Percentiles rank a stretch among this genome's conserved stretches.
These are phyloP conservation scores for Nicotiana otophora DNA, from an alignment of 257 asterid species.

Conservation along the genomic window DNA sequence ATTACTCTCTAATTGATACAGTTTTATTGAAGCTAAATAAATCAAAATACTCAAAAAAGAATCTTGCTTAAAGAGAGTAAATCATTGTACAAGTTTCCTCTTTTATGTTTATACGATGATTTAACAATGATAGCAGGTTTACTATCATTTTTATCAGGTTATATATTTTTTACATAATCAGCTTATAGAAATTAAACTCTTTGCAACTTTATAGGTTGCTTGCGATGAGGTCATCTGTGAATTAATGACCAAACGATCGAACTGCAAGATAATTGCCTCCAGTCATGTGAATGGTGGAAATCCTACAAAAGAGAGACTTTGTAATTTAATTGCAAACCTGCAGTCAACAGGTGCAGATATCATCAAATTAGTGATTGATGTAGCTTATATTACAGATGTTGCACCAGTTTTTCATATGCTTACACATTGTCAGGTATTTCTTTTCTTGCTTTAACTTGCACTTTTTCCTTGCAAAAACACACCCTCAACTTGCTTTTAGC, in stretches of 20 bases:
- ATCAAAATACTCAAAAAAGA: not conserved
- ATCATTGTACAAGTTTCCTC: not conserved
- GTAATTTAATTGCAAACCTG: constrained; percentile 34
- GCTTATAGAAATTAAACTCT: no score
- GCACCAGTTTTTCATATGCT: constrained; percentile 60
- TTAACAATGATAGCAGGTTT: no score
- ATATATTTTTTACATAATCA: no score
- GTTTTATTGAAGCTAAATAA: not conserved
- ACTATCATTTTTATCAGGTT: no score
- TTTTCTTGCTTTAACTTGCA: not conserved
- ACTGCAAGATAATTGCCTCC: constrained; percentile 42
- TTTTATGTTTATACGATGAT: not conserved
- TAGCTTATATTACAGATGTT: constrained; percentile 48
- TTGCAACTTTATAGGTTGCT: constrained; percentile 29
- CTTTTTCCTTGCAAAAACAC: not conserved
- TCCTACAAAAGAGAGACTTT: constrained; percentile 36
- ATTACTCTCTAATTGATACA: not conserved
- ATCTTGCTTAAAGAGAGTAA: not conserved
- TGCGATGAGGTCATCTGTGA: constrained; percentile 28
- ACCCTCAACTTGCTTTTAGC: no score
- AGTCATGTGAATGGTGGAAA: constrained; percentile 26
- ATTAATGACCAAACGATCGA: constrained; percentile 35
- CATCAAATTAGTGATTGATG: constrained; percentile 48
- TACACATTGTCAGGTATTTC: constrained; percentile 50
- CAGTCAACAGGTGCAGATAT: constrained; percentile 55